phyloP scores from a whole-genome alignment of 331 rosid species.

The Telfairia occidentalis region DNA sequence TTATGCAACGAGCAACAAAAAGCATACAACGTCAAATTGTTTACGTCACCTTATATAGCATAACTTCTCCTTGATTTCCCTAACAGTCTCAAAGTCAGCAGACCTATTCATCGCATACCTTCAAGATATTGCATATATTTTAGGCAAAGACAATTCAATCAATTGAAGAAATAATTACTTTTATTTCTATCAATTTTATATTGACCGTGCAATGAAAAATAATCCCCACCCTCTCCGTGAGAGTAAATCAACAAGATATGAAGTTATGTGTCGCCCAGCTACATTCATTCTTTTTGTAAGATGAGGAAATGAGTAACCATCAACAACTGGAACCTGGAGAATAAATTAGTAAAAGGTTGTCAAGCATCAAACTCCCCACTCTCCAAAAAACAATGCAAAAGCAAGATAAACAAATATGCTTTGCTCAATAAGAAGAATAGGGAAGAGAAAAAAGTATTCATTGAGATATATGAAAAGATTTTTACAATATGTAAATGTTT shows the following conservation, averaged over 20 bases:
- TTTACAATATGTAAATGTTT: slow-evolving; percentile 15
- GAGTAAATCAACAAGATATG: slow-evolving; percentile 94
- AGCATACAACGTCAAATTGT: slow-evolving; percentile 13
- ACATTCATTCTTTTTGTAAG: slow-evolving; percentile 97
- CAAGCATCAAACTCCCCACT: not conserved
- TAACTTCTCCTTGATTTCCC: slow-evolving; percentile 96
- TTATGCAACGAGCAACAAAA: slow-evolving; percentile 10
- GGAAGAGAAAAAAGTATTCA: not conserved
- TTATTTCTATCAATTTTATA: not conserved
- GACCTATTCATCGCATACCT: slow-evolving; percentile 89
- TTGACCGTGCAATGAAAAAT: slow-evolving; percentile 17
- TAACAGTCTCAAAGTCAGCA: slow-evolving; percentile 94
- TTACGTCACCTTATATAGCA: slow-evolving; percentile 74
- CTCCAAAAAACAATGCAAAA: no score
- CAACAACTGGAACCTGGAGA: slow-evolving; percentile 96
- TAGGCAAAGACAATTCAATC: slow-evolving; percentile 16
- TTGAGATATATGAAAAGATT: not conserved
- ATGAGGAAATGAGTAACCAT: slow-evolving; percentile 97
- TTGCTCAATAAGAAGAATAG: not conserved
- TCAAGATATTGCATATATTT: slow-evolving; percentile 21
- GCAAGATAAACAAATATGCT: not conserved
- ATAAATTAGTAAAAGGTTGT: slow-evolving; percentile 7
- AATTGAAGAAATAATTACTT: not conserved
- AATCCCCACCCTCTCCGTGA: slow-evolving; percentile 90
- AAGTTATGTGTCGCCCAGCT: slow-evolving; percentile 95